A percentile compares a stretch with the other conserved stretches of the same genome.
phyloP scores from a whole-genome alignment of 345 rosid species.

The Hibiscus mutabilis region DNA sequence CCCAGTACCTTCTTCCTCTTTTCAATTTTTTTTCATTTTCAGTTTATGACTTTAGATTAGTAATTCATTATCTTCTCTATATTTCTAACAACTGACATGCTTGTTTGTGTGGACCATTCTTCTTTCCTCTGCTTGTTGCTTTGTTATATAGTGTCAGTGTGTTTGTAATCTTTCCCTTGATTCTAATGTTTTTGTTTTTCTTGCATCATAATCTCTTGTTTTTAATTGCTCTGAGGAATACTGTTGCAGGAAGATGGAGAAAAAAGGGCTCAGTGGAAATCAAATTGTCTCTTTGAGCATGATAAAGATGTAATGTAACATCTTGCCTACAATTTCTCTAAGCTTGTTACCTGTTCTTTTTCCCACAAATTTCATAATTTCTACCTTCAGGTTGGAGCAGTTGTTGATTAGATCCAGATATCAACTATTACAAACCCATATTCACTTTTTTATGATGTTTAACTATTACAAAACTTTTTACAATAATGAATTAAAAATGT shows the following conservation, averaged over 20 bases:
- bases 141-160: not conserved
- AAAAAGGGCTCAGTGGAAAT: conserved; percentile 56
- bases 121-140: not conserved
- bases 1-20: conserved; percentile 43
- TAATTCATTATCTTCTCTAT: not conserved
- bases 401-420: conserved; percentile 68
- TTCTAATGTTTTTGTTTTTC: conserved; percentile 3
- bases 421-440: conserved; percentile 75
- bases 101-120: not conserved
- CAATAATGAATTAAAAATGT: no score
- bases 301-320: conserved; percentile 61
- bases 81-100: not conserved
- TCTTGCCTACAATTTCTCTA: conserved; percentile 12
- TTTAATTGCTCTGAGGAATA: conserved; percentile 3
- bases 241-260: conserved; percentile 71
- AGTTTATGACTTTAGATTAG: not conserved
- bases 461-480: no score
- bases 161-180: not conserved
- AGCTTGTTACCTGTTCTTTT: conserved; percentile 3
- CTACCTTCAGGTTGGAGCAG: conserved; percentile 81
- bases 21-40: not conserved
- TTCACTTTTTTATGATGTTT: conserved; percentile 1
- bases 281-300: conserved; percentile 52
- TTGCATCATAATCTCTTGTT: conserved; percentile 7
- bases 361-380: conserved; percentile 13